Evolutionary conservation across 2,329 filamentous ascomycete genomes (phyloP), one percentile per base, ranked within the genome.

Genomic region (Pestalotiopsis sp.): DNA sequence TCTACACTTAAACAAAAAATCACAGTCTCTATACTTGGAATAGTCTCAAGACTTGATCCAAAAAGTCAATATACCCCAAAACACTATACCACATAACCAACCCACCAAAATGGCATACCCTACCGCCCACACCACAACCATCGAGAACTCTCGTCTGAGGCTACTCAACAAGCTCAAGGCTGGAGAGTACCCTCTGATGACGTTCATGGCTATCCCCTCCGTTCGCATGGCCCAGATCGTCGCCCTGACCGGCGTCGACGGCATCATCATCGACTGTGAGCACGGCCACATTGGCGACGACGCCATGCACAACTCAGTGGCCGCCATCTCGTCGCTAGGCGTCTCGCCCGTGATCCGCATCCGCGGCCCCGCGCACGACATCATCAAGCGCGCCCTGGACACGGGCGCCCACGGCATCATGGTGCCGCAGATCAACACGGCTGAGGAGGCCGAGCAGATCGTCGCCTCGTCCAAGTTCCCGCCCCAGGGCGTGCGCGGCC

Each of bases 251-350:
- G 60, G 60, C 31, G 60, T 63, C 38, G 60, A 63, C 38, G 60
- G 60, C 38, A 63, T 63, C 31, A 63, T 63, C 23, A 63, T 63
- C 31, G 60, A 63, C 36, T 63, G 60, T 23, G 60, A 63, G 36
- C 60, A 63, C 60, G 60, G 60, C 14, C 60, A 63, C 60, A 63
- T 63, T 41, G 60, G 60, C 20, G 60, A 63, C 36, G 60, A 63
- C n/a, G 25, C 60, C 36, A 63, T 63, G 60, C 60, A 63, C 60
- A 63, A 63, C 60, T 63, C 60, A 4, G 60, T 63, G 14, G 60
- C 60, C 2, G 60, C 60, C n/a, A 63, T 63, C 27, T 63, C 60
- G 14, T 25, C 60, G 13, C 31, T 63, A 13, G 60, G 60, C 4
- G 60, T 63, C 25, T 63, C 60, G 27, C 60, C 60, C 25, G 38